phyloP scores from a whole-genome alignment of 805 yeast genomes.

The Ogataea saltuana region DNA sequence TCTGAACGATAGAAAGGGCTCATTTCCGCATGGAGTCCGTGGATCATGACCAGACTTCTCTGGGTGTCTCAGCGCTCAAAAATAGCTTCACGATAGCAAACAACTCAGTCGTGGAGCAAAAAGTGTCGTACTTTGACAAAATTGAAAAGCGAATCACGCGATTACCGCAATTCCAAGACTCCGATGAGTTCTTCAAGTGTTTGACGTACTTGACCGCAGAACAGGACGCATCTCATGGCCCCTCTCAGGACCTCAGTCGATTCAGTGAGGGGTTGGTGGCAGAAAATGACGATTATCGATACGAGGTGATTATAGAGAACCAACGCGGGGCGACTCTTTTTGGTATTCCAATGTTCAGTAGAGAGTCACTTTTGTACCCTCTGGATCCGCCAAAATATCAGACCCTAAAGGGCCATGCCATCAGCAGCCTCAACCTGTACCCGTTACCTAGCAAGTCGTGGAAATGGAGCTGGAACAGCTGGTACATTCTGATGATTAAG shows the following conservation, averaged over 20 bases:
- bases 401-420: conserved; percentile 41
- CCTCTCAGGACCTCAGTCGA: conserved; percentile 14
- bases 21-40: no score
- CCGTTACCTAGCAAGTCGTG: conserved; percentile 54
- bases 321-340: conserved; percentile 54
- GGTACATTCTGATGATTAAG: conserved; percentile 54
- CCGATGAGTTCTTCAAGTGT: conserved; percentile 30
- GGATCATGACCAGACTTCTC: no score
- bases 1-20: no score
- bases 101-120: conserved; percentile 12
- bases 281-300: conserved; percentile 14
- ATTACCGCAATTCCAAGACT: conserved; percentile 33
- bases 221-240: conserved; percentile 10
- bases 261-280: conserved; percentile 10
- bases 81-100: conserved; percentile 4
- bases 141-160: conserved; percentile 30
- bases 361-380: conserved; percentile 46
- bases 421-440: conserved; percentile 33
- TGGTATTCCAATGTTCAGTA: conserved; percentile 52
- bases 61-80: conserved; percentile 2
- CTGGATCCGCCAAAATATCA: conserved; percentile 54
- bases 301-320: conserved; percentile 51
- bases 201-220: conserved; percentile 24
- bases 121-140: conserved; percentile 28
- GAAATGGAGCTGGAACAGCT: conserved; percentile 56